Percentiles rank a stretch among this genome's conserved stretches.
phyloP scores from a whole-genome alignment of 768 basidiomycete genomes.

The Tylopilus rubrobrunneus region DNA sequence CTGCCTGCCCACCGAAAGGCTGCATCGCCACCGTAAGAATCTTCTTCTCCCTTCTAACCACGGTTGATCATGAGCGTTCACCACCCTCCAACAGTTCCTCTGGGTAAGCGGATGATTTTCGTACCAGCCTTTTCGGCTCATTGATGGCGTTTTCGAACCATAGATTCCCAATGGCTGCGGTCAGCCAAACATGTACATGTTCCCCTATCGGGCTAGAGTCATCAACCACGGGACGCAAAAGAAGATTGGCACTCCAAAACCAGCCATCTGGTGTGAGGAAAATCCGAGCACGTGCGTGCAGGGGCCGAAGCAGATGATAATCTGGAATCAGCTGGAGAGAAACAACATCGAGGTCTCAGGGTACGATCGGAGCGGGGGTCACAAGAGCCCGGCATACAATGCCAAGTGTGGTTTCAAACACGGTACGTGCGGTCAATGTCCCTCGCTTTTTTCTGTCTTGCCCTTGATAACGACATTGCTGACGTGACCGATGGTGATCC shows the following conservation, averaged over 20 bases:
- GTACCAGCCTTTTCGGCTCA: not conserved
- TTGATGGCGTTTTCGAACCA: not conserved
- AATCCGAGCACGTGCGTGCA: not conserved
- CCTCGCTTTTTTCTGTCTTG: not conserved
- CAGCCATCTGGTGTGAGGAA: conserved; percentile 6
- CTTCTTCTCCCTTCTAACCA: not conserved
- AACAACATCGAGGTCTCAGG: conserved; percentile 11
- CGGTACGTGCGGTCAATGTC: conserved; percentile 5
- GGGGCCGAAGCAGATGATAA: conserved; percentile 10
- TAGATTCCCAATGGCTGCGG: conserved; percentile 11
- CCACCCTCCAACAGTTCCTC: not conserved
- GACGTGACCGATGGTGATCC: not conserved
- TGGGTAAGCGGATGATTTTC: conserved; percentile 9
- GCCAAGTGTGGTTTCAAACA: conserved; percentile 5
- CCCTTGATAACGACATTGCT: not conserved
- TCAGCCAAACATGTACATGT: conserved; percentile 4
- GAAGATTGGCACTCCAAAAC: conserved; percentile 1
- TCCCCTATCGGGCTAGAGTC: not conserved
- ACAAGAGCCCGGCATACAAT: conserved; percentile 10
- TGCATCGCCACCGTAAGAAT: conserved; percentile 7
- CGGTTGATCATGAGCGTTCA: not conserved
- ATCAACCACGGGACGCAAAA: not conserved
- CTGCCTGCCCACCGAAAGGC: not conserved
- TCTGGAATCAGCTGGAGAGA: not conserved
- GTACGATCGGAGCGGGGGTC: not conserved